Conservation (phyloP, 495 filamentous ascomycete genomes). For the Mycothermus thermophilus region DNA sequence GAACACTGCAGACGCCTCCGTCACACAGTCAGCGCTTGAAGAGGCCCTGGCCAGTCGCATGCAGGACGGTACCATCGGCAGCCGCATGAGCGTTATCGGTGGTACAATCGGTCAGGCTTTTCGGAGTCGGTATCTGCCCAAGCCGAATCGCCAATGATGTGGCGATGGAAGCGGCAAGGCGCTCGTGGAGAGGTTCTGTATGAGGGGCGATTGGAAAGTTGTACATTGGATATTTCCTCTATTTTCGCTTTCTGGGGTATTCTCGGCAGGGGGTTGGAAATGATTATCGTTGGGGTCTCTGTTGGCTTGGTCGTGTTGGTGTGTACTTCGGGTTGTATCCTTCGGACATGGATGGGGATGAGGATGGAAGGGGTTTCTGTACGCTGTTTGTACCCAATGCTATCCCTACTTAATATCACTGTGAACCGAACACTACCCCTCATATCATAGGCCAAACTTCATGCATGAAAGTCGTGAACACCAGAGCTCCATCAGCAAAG, state of each 20-base stretch:
- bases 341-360: background rate
- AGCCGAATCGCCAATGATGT: conserved; percentile 14
- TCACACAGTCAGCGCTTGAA: conserved; percentile 87
- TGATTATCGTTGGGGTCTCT: background rate
- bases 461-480: too few relatives aligned
- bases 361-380: too few relatives aligned
- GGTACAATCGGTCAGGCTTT: conserved; percentile 48
- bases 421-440: too few relatives aligned
- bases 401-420: too few relatives aligned
- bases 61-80: conserved; percentile 60
- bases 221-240: too few relatives aligned
- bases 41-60: conserved; percentile 88
- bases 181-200: too few relatives aligned
- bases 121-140: conserved; percentile 30
- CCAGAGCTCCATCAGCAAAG: too few relatives aligned
- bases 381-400: too few relatives aligned
- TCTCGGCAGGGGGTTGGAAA: background rate
- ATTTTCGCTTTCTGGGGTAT: too few relatives aligned
- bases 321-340: background rate
- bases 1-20: conserved; percentile 61
- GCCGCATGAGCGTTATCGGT: conserved; percentile 73
- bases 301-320: background rate
- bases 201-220: too few relatives aligned
- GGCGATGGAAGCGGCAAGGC: too few relatives aligned
- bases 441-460: too few relatives aligned